These are phyloP conservation scores for Lepiota venenata DNA, from an alignment of 768 basidiomycete genomes.

Conservation along the genomic window DNA sequence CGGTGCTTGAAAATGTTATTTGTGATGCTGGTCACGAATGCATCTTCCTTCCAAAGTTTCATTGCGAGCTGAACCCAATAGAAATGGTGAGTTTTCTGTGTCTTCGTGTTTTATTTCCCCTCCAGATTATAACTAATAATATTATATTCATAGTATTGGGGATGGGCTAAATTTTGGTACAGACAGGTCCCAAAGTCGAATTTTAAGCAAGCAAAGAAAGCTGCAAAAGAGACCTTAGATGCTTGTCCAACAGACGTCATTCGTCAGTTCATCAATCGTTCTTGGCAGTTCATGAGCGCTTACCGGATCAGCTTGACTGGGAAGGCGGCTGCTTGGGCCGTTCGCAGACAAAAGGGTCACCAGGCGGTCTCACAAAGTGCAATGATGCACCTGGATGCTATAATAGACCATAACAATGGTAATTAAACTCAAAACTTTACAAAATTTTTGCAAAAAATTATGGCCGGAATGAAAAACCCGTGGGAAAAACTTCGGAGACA, in stretches of 20 bases:
- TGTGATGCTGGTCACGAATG: constrained; percentile 26
- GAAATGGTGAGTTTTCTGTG: constrained; percentile 30
- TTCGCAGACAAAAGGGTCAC: no score
- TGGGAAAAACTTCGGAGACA: no score
- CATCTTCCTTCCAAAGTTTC: constrained; percentile 10
- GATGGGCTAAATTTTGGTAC: constrained; percentile 34
- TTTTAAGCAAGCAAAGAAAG: constrained; percentile 27
- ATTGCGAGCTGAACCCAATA: no score
- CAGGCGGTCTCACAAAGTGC: no score
- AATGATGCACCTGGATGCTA: no score
- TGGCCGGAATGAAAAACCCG: no score
- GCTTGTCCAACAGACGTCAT: no score
- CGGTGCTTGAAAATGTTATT: constrained; percentile 28
- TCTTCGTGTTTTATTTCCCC: not conserved
- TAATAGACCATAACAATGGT: not conserved
- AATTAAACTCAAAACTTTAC: not conserved
- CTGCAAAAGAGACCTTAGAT: constrained; percentile 15
- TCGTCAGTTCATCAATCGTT: constrained; percentile 28
- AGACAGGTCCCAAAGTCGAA: constrained; percentile 23
- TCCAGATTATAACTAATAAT: no score
- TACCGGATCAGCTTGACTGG: constrained; percentile 30
- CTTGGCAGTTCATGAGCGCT: constrained; percentile 31
- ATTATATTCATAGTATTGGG: constrained; percentile 27
- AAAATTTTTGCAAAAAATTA: constrained; percentile 1
- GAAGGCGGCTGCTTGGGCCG: no score